Evolutionary conservation across 805 yeast species (phyloP).

Genomic region (Myxozyma neotropica): DNA sequence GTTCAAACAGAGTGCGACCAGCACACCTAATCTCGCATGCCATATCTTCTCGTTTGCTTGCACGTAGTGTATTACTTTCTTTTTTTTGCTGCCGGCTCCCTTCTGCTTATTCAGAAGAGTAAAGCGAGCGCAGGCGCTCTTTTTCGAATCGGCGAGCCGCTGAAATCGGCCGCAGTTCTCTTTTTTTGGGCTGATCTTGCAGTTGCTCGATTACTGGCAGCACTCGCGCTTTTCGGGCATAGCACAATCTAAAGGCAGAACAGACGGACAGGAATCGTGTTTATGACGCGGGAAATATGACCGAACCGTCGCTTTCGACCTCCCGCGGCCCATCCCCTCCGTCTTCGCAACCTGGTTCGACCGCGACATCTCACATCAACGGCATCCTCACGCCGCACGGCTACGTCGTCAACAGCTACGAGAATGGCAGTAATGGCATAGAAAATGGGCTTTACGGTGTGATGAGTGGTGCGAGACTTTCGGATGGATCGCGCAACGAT

Average conservation of each 20-base stretch:
- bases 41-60: not conserved
- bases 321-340: conserved; percentile 7
- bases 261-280: too few relatives aligned
- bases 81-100: not conserved
- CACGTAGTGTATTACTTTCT: not conserved
- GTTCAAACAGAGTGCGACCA: not conserved
- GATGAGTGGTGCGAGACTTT: not conserved
- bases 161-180: too few relatives aligned
- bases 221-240: too few relatives aligned
- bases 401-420: conserved; percentile 22
- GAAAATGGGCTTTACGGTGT: conserved; percentile 1
- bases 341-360: not conserved
- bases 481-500: conserved; percentile 2
- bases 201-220: too few relatives aligned
- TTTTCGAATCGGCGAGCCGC: too few relatives aligned
- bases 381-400: conserved; percentile 31
- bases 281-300: not conserved
- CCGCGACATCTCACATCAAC: conserved; percentile 20
- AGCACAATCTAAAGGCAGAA: too few relatives aligned
- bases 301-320: conserved; percentile 7
- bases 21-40: not conserved
- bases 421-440: not conserved
- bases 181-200: too few relatives aligned
- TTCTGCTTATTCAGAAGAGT: not conserved
- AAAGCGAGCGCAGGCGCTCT: too few relatives aligned